Evolutionary conservation across 2,329 filamentous ascomycete species (phyloP).

Genomic region (Trichoderma polysporum): DNA sequence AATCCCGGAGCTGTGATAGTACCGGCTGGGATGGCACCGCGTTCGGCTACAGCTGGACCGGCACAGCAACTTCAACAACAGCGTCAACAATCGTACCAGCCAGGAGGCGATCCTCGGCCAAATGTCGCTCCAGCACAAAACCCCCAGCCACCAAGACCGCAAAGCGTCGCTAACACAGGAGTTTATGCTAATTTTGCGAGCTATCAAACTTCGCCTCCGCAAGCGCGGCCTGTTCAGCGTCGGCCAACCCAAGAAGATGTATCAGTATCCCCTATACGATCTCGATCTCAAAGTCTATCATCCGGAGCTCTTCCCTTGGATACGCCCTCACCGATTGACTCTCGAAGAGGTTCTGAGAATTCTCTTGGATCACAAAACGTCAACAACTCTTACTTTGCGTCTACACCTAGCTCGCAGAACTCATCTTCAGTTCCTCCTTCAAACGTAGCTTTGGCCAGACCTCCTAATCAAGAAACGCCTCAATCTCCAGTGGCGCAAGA

Average conservation of each 20-base stretch:
- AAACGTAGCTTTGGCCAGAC: background rate
- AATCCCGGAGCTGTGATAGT: background rate
- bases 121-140: background rate
- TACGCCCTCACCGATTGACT: conserved; percentile 24
- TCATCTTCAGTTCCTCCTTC: background rate
- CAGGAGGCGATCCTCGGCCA: background rate
- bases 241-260: conserved; percentile 19
- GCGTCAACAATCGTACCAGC: conserved; percentile 2
- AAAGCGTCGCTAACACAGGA: conserved; percentile 12
- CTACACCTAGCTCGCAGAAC: conserved; percentile 13
- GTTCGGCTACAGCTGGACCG: conserved; percentile 1
- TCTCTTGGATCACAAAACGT: background rate
- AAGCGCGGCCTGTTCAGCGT: conserved; percentile 7
- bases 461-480: background rate
- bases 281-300: conserved; percentile 23
- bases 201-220: background rate
- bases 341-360: conserved; percentile 21
- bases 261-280: conserved; percentile 21
- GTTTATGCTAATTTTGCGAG: background rate
- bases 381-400: conserved; percentile 6
- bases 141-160: conserved; percentile 10
- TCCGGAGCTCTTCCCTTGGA: conserved; percentile 19
- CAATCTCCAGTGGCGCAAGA: conserved; percentile 7
- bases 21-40: conserved; percentile 4
- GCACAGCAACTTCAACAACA: conserved; percentile 11